Base-by-base conservation (phyloP, 1,139 yeast genomes). In the Kodamaea derodonti region DNA sequence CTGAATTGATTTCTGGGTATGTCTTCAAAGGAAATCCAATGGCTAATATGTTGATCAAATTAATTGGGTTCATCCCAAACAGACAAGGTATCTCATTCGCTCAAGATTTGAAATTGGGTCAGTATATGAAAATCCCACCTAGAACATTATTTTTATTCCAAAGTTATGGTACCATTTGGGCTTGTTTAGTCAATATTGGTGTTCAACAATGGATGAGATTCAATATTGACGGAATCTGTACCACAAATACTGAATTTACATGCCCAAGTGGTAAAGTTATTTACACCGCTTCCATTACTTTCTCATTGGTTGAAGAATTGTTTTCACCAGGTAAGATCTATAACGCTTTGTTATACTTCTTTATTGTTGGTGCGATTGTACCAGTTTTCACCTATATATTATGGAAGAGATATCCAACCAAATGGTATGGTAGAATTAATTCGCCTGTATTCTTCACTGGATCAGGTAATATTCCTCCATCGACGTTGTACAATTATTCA, bases 371-470 rank as follows among this genome's bases (percentile, higher is more conserved):
- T 2, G 69, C 69, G 2, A 41, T 60, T 4, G 46, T 70, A 22
- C 75, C 79, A 0, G 25, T 71, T 3, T 35, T 43, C 31, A 36
- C 69, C 8, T 58, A 58, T 29, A 45, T 40, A 23, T 34, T 60
- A 25, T 54, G 51, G 37, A 53, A 46, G 34, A 46, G 42, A 38
- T 49, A 31, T 24, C 56, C 54, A 16, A 45, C 39, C 14, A 42
- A 42, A 31, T 57, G 50, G 52, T 47, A 34, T 38, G 63, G 43
- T 40, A 52, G 41, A 32, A 52, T 60, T 30, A 61, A 61, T 32
- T 47, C 60, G 2, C 77, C 79, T 1, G 70, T 75, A 15, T 69
- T 75, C 41, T 72, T 75, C 52, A 63, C 69, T 13, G 75, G 77
- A 8, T 56, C 75, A 2, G 72, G 71, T 3, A 55, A 58, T 37